Conservation (phyloP, 306 rosid genomes). For the Boehmeria nivea region DNA sequence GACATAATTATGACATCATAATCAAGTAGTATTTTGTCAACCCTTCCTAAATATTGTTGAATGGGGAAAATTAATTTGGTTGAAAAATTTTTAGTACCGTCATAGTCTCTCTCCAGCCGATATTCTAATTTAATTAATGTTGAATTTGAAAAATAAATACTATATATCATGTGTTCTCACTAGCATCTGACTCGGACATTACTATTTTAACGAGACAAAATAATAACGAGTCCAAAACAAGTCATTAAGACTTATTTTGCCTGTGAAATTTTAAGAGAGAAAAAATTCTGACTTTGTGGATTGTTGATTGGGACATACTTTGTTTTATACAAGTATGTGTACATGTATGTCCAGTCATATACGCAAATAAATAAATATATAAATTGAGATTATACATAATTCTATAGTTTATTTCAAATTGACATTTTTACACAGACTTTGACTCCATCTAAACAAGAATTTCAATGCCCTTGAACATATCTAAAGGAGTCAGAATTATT, state of each 20-base stretch:
- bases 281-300: neutral
- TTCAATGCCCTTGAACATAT: neutral
- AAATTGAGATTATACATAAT: neutral
- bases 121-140: no score
- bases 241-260: neutral
- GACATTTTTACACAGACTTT: neutral
- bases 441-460: conserved; percentile 8
- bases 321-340: neutral
- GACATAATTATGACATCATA: no score
- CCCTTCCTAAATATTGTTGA: no score
- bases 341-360: neutral
- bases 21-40: no score
- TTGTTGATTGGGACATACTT: neutral
- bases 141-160: no score
- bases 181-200: neutral
- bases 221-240: neutral
- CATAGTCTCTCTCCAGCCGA: no score
- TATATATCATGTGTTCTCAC: no score
- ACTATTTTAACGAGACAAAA: neutral
- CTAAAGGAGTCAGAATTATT: conserved; percentile 2
- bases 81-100: no score
- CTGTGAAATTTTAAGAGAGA: neutral
- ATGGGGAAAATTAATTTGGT: no score
- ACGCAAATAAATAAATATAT: neutral
- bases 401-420: neutral